Evolutionary conservation across 164 flowering plant genomes (phyloP).

Genomic region (Tetracentron sinense): DNA sequence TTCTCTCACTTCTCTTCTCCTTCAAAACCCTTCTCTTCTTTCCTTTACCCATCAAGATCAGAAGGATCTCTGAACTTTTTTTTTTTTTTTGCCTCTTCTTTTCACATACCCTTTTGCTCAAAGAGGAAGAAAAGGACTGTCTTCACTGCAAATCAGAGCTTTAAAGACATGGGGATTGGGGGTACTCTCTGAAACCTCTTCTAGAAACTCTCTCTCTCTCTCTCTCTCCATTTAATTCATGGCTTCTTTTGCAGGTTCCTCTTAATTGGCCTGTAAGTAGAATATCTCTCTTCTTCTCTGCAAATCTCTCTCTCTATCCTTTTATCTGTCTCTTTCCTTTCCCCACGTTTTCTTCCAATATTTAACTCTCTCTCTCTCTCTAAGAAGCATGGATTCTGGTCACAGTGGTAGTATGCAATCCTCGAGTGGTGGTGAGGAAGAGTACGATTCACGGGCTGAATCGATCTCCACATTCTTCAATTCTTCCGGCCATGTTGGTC

Average conservation of each 20-base stretch:
- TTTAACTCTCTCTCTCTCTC: conserved; percentile 7
- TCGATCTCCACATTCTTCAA: conserved; percentile 35
- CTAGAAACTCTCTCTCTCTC: conserved; percentile 20
- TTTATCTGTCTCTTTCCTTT: too few species aligned
- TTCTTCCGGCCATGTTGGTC: conserved; percentile 15
- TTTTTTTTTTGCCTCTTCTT: conserved; percentile 12
- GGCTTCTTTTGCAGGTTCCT: conserved; percentile 13
- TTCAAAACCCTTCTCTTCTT: background rate
- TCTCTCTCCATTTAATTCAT: too few species aligned
- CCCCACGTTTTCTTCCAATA: too few species aligned
- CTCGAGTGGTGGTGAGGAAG: conserved; percentile 67
- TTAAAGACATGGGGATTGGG: conserved; percentile 32
- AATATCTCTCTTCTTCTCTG: too few species aligned
- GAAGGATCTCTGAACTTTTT: conserved; percentile 16
- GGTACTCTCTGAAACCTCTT: conserved; percentile 38
- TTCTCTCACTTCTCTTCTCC: too few species aligned
- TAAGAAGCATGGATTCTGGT: conserved; percentile 52
- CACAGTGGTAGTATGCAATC: conserved; percentile 57
- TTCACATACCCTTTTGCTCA: conserved; percentile 17
- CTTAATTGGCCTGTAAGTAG: conserved; percentile 15
- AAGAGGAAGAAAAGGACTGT: conserved; percentile 17
- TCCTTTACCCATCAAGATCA: conserved; percentile 15
- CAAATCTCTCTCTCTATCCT: too few species aligned
- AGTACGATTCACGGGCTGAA: conserved; percentile 41
- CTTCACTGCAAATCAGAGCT: conserved; percentile 27